These are phyloP conservation scores for Cadophora sp. DNA, from an alignment of 2,329 filamentous ascomycete species.

Conservation along the genomic window DNA sequence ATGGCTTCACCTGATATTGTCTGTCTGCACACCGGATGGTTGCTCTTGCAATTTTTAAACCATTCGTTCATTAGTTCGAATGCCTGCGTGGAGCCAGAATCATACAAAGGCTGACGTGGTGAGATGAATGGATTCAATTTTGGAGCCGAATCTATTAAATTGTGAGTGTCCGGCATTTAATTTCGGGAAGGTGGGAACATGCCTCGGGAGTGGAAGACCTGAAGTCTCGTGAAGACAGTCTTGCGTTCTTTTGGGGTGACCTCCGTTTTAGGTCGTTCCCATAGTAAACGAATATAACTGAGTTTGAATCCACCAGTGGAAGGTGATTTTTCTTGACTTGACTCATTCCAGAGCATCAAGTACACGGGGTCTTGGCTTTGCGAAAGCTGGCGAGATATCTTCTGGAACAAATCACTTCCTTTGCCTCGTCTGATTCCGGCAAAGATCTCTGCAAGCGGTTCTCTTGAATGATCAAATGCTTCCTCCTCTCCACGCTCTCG, in stretches of 20 bases:
- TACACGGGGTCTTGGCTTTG: not conserved
- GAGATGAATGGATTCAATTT: conserved; percentile 1
- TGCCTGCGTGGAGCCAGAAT: conserved; percentile 9
- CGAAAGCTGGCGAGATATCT: not conserved
- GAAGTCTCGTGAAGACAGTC: conserved; percentile 6
- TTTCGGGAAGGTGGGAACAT: not conserved
- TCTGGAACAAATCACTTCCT: not conserved
- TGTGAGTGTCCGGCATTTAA: not conserved
- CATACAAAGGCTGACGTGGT: not conserved
- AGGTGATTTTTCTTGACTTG: not conserved
- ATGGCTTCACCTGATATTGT: not conserved
- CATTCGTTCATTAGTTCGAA: not conserved
- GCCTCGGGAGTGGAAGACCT: not conserved
- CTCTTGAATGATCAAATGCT: conserved; percentile 1
- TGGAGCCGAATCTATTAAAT: not conserved
- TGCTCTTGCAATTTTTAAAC: not conserved
- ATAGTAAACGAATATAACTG: not conserved
- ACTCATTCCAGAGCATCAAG: conserved; percentile 5
- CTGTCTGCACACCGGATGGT: conserved; percentile 5
- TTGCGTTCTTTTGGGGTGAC: conserved; percentile 1
- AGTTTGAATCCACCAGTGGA: not conserved
- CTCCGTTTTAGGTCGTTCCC: not conserved
- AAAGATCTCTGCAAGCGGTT: not conserved
- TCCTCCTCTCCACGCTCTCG: conserved; percentile 1
- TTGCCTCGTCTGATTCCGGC: not conserved